phyloP scores from a whole-genome alignment of 139 green algal species.

The Gonium pectorale region DNA sequence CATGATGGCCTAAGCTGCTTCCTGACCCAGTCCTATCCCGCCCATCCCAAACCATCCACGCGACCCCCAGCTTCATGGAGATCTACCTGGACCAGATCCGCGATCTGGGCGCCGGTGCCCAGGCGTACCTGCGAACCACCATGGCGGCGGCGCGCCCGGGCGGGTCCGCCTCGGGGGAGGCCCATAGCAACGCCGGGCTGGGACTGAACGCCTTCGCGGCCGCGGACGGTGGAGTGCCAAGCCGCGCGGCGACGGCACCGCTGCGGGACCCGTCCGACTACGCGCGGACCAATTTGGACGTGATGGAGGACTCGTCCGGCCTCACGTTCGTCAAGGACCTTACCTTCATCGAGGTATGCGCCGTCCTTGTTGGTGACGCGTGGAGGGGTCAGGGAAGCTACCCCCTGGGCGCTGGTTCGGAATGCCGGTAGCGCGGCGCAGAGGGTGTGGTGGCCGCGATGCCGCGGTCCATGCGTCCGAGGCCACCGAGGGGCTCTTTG shows the following conservation, averaged over 20 bases:
- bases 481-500: too few species aligned
- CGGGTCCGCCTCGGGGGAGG: too few species aligned
- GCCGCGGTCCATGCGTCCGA: too few species aligned
- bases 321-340: slow-evolving; percentile 63
- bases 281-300: slow-evolving; percentile 52
- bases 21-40: too few species aligned
- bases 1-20: too few species aligned
- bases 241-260: not conserved
- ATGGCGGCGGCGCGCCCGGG: not conserved
- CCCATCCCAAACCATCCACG: not conserved
- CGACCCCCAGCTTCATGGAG: slow-evolving; percentile 56
- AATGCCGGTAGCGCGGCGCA: too few species aligned
- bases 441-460: too few species aligned
- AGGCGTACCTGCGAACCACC: slow-evolving; percentile 5
- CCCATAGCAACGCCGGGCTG: not conserved
- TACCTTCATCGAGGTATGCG: slow-evolving; percentile 59
- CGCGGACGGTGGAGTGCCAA: not conserved
- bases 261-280: slow-evolving; percentile 38
- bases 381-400: too few species aligned
- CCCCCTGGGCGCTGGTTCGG: too few species aligned
- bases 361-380: too few species aligned
- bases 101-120: slow-evolving; percentile 26
- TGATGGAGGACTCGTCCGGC: slow-evolving; percentile 59
- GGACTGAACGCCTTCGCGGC: not conserved
- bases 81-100: slow-evolving; percentile 68